Evolutionary conservation across 495 filamentous ascomycete genomes (phyloP), one percentile per base, ranked within the genome.

Genomic region (Tricharina praecox): DNA sequence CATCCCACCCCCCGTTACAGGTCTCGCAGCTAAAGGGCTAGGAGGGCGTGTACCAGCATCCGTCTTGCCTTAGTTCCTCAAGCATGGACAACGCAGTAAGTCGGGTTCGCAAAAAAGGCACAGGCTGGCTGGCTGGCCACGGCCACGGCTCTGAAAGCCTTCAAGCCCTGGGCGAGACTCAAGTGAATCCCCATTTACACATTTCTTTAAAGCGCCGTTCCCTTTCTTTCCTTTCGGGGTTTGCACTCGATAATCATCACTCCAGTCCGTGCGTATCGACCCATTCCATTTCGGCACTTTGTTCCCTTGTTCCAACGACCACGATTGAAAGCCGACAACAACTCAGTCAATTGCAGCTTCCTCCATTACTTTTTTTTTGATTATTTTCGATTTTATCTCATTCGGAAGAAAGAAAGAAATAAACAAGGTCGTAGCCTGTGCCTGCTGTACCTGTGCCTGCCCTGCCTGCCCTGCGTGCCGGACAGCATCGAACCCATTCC

Each of bases 301-400:
- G 36, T 39, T 21, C n/a, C 15, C 36, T 15, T 39, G 13, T 15
- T 8, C 5, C 5, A 39, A 8, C 19, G 36, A 5, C 36, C 5
- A 13, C 28, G 13, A 32, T 32, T 32, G 28, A 32, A 32, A 13
- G 28, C 39, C 42, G 53, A 53, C 52, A 43, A 37, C 48, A 53
- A 52, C 38, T 45, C 56, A 56, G 56, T 56, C 52, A 48, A 52
- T 56, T 57, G 38, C 48, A 37, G 52, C 45, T 48, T 48, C 56
- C 39, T 52, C 53, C 53, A 48, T 54, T 55, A 61, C 53, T 60
- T 60, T 50, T 50, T 53, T 41, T 55, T 47, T n/a, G n/a, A n/a
- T n/a, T n/a, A n/a, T n/a, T n/a, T n/a, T n/a, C 30, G 8, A n/a
- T 33, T n/a, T n/a, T n/a, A 33, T 33, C n/a, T 16, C 36, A 39